Base-by-base conservation (phyloP, 441 rosid genomes). In the Hypseocharis bilobata region DNA sequence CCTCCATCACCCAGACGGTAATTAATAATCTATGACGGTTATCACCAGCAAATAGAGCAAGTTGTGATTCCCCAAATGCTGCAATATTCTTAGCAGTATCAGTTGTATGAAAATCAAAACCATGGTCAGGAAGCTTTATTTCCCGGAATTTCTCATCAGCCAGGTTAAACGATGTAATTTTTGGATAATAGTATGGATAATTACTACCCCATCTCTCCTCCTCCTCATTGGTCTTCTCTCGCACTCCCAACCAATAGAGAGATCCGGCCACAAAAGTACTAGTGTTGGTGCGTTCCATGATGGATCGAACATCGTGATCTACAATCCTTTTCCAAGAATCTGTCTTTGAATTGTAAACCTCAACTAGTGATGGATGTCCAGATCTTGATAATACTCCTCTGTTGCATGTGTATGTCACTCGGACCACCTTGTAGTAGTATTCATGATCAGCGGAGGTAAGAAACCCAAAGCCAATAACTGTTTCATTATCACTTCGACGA, bases 31-130 rank as follows among this genome's bases (percentile, higher is more conserved):
- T 51, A 23, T 51, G 57, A 0, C 57, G 8, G 2, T 6, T 3
- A 51, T 51, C 57, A 19, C n/a, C 57, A 10, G 28, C 28, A 51
- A 51, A 51, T 2, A 51, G 14, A 51, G 27, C 57, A 27, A 51
- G 57, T 51, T 51, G 27, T 23, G 57, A 51, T 51, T 8, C 28
- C 57, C 57, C 57, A 8, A 51, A 51, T 22, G 25, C 57, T 51
- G 57, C 26, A 20, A 51, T 10, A 2, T 10, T 23, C 57, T 20
- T 51, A 14, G 4, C 57, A 2, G 57, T 20, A 51, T 51, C 0
- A 6, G 27, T 51, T 23, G n/a, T n/a, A n/a, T 22, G 27, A 27
- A 51, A 7, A 23, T 51, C 57, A 20, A 51, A 51, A 23, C 23
- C 57, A 8, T n/a, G n/a, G n/a, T 23, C 28, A 22, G 57, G 57